Evolutionary conservation across 768 basidiomycete genomes (phyloP), one percentile per base, ranked within the genome.

Genomic region (Calvatia gigantea): DNA sequence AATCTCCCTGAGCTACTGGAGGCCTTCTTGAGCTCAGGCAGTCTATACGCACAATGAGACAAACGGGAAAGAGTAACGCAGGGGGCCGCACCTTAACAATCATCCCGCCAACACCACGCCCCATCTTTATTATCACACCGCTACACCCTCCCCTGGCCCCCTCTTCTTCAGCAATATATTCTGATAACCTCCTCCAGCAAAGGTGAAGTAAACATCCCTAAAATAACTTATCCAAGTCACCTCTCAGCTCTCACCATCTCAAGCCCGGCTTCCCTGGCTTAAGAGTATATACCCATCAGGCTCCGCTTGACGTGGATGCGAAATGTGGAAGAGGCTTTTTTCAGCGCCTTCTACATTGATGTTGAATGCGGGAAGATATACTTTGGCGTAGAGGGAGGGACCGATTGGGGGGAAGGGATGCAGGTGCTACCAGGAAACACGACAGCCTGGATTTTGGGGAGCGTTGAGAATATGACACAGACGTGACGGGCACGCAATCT

Each of bases 101-200:
- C 77, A 51, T 94, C 89, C 25, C 84, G 77, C 91, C 91, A 94
- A 67, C 91, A 92, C 89, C 92, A 87, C 63, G 0, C 87, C 86
- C 55, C n/a, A n/a, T n/a, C n/a, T n/a, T n/a, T n/a, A n/a, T n/a
- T n/a, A n/a, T 38, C 56, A 58, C 17, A 9, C 50, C 39, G n/a
- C 19, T 21, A 11, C 51, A 61, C 17, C 63, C 64, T 4, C 69
- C 59, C 12, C 71, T 69, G 9, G 75, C 76, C 49, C 82, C 81
- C 31, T n/a, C n/a, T n/a, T 84, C 80, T 41, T 80, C 76, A 0
- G 74, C 75, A 1, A n/a, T 19, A 21, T 12, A 75, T 71, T 3
- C 77, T 45, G n/a, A 17, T 81, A 23, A 75, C 66, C 17, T 75
- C 72, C 77, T 67, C 3, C 81, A 76, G 2, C 78, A 76, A 7